Conservation (phyloP, 768 basidiomycete genomes). For the Podaxis mareebaensis region DNA sequence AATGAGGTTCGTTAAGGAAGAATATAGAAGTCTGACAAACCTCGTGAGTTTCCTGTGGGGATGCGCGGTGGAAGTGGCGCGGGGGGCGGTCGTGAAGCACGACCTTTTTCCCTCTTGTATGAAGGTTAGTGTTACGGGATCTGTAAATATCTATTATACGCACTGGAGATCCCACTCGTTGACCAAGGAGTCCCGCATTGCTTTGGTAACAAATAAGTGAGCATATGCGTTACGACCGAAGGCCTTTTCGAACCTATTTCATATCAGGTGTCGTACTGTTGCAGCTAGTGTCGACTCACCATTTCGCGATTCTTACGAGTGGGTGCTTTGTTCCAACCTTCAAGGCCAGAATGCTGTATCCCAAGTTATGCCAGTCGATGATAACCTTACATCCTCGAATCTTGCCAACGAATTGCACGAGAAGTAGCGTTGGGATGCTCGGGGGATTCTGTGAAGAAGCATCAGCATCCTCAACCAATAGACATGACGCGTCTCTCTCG, state of each 20-base stretch:
- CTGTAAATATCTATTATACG: slow-evolving; percentile 27
- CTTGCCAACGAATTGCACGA: slow-evolving; percentile 74
- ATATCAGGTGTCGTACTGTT: not conserved
- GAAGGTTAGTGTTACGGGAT: not conserved
- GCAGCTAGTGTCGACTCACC: slow-evolving; percentile 42
- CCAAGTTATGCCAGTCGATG: slow-evolving; percentile 99
- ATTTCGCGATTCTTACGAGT: slow-evolving; percentile 73
- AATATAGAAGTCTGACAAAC: slow-evolving; percentile 36
- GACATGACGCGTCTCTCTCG: slow-evolving; percentile 33
- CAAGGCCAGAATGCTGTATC: slow-evolving; percentile 88
- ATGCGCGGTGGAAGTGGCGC: slow-evolving; percentile 72
- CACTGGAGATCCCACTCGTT: slow-evolving; percentile 78
- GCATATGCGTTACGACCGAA: slow-evolving; percentile 85
- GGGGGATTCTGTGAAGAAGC: slow-evolving; percentile 78
- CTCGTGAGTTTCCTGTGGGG: slow-evolving; percentile 74
- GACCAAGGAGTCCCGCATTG: slow-evolving; percentile 75
- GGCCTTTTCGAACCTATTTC: slow-evolving; percentile 74
- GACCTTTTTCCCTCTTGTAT: slow-evolving; percentile 67
- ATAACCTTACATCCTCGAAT: slow-evolving; percentile 82
- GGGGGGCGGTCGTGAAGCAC: slow-evolving; percentile 93
- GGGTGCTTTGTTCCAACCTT: slow-evolving; percentile 68
- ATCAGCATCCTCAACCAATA: not conserved
- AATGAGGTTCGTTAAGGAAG: not conserved
- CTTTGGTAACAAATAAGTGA: slow-evolving; percentile 90
- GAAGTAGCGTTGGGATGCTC: slow-evolving; percentile 87